Percentiles rank a stretch among this genome's conserved stretches.
These are phyloP conservation scores for Urtica urens DNA, from an alignment of 306 rosid genomes.

Conservation along the genomic window DNA sequence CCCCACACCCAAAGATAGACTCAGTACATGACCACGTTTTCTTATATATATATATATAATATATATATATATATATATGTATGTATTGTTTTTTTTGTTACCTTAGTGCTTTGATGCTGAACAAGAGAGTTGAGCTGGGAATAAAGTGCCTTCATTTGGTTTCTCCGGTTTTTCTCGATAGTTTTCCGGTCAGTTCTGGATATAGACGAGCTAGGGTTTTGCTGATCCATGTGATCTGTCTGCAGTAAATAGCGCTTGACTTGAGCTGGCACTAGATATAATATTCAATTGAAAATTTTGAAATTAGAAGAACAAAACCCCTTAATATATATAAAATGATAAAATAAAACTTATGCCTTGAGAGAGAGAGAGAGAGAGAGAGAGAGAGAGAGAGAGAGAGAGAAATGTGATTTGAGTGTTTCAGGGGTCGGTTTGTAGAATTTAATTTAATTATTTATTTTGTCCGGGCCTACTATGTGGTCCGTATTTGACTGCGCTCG, in stretches of 20 bases:
- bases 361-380: constrained; percentile 1
- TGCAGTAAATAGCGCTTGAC: too few relatives aligned
- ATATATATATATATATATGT: neutral
- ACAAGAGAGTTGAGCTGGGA: constrained; percentile 46
- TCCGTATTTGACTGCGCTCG: constrained; percentile 15
- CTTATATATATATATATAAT: neutral
- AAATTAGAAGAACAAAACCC: too few relatives aligned
- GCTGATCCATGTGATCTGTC: constrained; percentile 39
- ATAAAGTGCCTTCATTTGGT: constrained; percentile 53
- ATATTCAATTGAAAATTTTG: too few relatives aligned
- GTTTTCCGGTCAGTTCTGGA: constrained; percentile 52
- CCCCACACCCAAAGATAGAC: too few relatives aligned
- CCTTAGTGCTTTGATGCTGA: constrained; percentile 43
- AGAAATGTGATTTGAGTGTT: constrained; percentile 5
- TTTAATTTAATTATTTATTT: neutral
- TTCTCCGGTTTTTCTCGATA: constrained; percentile 52
- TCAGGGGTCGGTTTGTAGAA: constrained; percentile 11
- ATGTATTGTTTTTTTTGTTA: too few relatives aligned
- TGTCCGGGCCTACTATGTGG: neutral
- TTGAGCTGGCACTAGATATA: too few relatives aligned
- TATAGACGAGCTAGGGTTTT: constrained; percentile 43
- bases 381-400: neutral
- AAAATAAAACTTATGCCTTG: too few relatives aligned
- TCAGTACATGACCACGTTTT: too few relatives aligned
- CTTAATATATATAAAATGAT: too few relatives aligned